Evolutionary conservation across 768 basidiomycete genomes (phyloP).

Genomic region (Boletus reticuloceps): DNA sequence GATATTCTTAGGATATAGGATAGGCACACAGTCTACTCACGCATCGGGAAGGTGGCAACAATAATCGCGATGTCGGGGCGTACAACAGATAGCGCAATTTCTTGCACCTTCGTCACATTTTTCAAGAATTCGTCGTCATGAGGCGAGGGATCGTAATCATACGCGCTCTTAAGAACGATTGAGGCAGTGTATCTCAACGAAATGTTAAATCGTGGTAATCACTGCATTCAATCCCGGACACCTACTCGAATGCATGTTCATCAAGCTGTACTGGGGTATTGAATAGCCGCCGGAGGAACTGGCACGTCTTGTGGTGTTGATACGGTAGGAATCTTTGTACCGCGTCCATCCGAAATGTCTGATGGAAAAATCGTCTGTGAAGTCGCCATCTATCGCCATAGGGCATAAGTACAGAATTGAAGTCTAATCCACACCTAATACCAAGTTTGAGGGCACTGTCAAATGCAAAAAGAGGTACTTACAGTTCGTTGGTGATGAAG

Average conservation of each 20-base stretch:
- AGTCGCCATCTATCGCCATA: background rate
- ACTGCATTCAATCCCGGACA: conserved; percentile 24
- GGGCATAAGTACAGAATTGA: conserved; percentile 10
- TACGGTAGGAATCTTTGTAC: conserved; percentile 24
- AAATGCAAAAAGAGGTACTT: background rate
- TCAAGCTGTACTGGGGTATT: conserved; percentile 26
- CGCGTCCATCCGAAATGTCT: conserved; percentile 16
- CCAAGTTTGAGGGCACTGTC: background rate
- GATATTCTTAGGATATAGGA: background rate
- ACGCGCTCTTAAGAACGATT: conserved; percentile 1
- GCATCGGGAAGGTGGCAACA: background rate
- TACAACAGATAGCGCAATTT: background rate
- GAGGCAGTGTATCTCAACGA: conserved; percentile 6
- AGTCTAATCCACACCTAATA: conserved; percentile 11
- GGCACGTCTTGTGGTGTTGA: conserved; percentile 27
- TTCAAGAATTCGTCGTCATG: conserved; percentile 3
- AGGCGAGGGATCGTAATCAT: conserved; percentile 11
- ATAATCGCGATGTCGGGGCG: conserved; percentile 7
- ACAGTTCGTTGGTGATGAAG: conserved; percentile 16
- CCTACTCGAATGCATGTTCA: conserved; percentile 9
- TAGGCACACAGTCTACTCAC: background rate
- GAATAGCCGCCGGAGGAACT: conserved; percentile 30
- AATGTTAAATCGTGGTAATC: background rate
- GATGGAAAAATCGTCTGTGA: conserved; percentile 24
- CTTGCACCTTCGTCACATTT: background rate